These are phyloP conservation scores for Calonectria crousiana DNA, from an alignment of 2,329 filamentous ascomycete genomes.

Conservation along the genomic window DNA sequence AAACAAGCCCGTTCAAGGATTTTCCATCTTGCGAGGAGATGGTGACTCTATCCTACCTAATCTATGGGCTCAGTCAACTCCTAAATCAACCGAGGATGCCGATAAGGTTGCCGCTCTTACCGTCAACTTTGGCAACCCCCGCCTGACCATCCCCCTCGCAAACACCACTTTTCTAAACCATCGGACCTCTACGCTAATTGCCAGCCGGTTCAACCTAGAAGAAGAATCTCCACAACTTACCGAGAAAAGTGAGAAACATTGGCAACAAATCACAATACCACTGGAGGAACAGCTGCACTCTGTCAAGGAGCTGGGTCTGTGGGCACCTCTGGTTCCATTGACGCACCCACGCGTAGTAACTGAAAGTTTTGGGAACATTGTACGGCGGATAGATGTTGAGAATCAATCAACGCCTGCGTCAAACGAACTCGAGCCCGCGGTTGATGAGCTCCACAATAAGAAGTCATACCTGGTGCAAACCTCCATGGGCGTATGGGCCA, in stretches of 20 bases:
- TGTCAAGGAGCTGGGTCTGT: slow-evolving; percentile 44
- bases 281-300: slow-evolving; percentile 34
- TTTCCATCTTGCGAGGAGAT: slow-evolving; percentile 65
- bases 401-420: slow-evolving; percentile 71
- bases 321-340: slow-evolving; percentile 69
- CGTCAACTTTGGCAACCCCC: slow-evolving; percentile 52
- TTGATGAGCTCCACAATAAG: slow-evolving; percentile 68
- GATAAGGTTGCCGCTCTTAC: slow-evolving; percentile 57
- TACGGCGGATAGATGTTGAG: slow-evolving; percentile 70
- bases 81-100: slow-evolving; percentile 43
- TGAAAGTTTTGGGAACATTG: slow-evolving; percentile 82
- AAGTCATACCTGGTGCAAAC: slow-evolving; percentile 50
- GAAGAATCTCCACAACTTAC: slow-evolving; percentile 35
- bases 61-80: slow-evolving; percentile 54
- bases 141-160: slow-evolving; percentile 74
- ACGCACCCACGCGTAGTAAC: slow-evolving; percentile 72
- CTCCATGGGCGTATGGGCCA: slow-evolving; percentile 78
- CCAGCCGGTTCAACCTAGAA: slow-evolving; percentile 47
- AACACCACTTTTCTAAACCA: slow-evolving; percentile 85
- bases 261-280: slow-evolving; percentile 52
- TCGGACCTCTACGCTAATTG: slow-evolving; percentile 68
- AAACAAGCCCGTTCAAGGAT: slow-evolving; percentile 53
- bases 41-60: slow-evolving; percentile 57
- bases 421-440: slow-evolving; percentile 75
- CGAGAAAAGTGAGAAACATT: slow-evolving; percentile 50